Percentiles rank a stretch among this genome's conserved stretches.
Conservation (phyloP, 148 eudicot genomes). For the Nepenthes gracilis region DNA sequence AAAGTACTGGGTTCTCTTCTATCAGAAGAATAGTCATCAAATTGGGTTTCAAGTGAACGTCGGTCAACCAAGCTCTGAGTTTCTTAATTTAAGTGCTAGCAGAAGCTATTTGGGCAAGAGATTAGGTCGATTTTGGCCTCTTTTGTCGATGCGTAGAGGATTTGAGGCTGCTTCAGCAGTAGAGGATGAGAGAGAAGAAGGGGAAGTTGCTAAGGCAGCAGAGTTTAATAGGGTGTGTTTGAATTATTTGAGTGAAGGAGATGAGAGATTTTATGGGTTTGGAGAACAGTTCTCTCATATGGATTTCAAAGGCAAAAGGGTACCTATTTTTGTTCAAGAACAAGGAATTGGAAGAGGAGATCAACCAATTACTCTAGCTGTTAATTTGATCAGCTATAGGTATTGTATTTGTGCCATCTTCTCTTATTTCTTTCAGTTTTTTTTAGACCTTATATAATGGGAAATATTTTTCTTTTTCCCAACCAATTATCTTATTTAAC, state of each 20-base stretch:
- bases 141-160: slow-evolving; percentile 26
- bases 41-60: slow-evolving; percentile 65
- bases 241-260: slow-evolving; percentile 61
- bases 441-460: background rate
- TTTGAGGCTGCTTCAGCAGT: slow-evolving; percentile 21
- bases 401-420: slow-evolving; percentile 8
- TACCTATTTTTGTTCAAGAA: slow-evolving; percentile 94
- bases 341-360: slow-evolving; percentile 99
- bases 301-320: slow-evolving; percentile 92
- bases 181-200: slow-evolving; percentile 27
- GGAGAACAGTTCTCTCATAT: slow-evolving; percentile 96
- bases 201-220: slow-evolving; percentile 10
- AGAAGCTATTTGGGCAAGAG: slow-evolving; percentile 14
- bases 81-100: slow-evolving; percentile 15
- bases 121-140: slow-evolving; percentile 17
- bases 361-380: slow-evolving; percentile 93
- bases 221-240: slow-evolving; percentile 64
- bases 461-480: too few species aligned
- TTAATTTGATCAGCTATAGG: slow-evolving; percentile 95
- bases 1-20: slow-evolving; percentile 60
- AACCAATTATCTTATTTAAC: too few species aligned
- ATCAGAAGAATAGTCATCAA: slow-evolving; percentile 61
- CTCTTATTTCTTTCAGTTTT: background rate
- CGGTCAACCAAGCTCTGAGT: slow-evolving; percentile 39
- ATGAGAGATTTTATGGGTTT: slow-evolving; percentile 83